Conservation (phyloP, 805 yeast genomes). For the Aciculoconidium aculeatum region DNA sequence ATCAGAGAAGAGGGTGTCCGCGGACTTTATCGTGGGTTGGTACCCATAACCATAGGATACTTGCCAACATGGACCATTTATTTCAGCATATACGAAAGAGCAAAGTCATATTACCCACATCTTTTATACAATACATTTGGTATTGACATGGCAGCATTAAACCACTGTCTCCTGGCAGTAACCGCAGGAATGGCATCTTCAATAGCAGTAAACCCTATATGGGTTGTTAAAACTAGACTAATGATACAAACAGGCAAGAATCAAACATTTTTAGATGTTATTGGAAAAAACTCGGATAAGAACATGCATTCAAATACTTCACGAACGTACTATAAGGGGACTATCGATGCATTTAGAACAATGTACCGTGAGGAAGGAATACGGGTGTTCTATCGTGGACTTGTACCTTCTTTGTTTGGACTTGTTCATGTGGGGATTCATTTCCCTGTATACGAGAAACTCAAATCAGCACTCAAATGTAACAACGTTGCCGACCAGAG, state of each 20-base stretch:
- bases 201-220: conserved; percentile 83
- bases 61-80: conserved; percentile 98
- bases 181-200: conserved; percentile 88
- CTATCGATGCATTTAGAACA: conserved; percentile 74
- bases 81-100: conserved; percentile 80
- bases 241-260: conserved; percentile 73
- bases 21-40: conserved; percentile 85
- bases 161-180: conserved; percentile 59
- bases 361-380: conserved; percentile 81
- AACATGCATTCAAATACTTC: conserved; percentile 2
- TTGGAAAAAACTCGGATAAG: conserved; percentile 8
- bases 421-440: conserved; percentile 92
- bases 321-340: conserved; percentile 56
- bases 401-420: conserved; percentile 87
- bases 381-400: conserved; percentile 78
- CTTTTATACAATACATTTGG: conserved; percentile 25
- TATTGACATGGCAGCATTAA: conserved; percentile 19
- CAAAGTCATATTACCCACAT: conserved; percentile 52
- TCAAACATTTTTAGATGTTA: conserved; percentile 20
- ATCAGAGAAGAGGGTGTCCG: conserved; percentile 69
- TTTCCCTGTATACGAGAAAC: conserved; percentile 85
- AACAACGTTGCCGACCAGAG: conserved; percentile 3
- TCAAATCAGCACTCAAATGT: conserved; percentile 48
- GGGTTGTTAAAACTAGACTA: conserved; percentile 94
- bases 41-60: conserved; percentile 90